phyloP scores from a whole-genome alignment of 2,329 filamentous ascomycete genomes.

The Tricladium varicosporioides region DNA sequence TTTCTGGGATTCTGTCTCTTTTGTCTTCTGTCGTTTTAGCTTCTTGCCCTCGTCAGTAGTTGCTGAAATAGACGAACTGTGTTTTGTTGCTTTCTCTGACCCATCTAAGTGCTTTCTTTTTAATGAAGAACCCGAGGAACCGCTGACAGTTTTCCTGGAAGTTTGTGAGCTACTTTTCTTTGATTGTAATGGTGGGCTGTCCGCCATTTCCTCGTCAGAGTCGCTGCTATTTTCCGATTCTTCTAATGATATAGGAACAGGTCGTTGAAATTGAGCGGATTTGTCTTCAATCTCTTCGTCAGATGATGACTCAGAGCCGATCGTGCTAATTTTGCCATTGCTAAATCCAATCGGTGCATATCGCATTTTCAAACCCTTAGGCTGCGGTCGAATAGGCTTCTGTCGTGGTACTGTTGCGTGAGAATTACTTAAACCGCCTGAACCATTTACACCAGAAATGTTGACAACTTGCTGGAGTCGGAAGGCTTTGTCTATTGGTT shows the following conservation, averaged over 20 bases:
- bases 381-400: constrained; percentile 60
- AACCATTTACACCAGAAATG: constrained; percentile 42
- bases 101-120: constrained; percentile 27
- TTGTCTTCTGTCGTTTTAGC: constrained; percentile 29
- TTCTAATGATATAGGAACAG: constrained; percentile 6
- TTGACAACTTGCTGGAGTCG: constrained; percentile 63
- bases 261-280: constrained; percentile 9
- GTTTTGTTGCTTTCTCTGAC: constrained; percentile 23
- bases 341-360: constrained; percentile 65
- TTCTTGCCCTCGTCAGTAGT: constrained; percentile 15
- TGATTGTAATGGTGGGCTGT: constrained; percentile 5
- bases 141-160: constrained; percentile 3
- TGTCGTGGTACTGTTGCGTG: constrained; percentile 46
- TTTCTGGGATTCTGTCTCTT: constrained; percentile 21
- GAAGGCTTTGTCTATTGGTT: constrained; percentile 55
- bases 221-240: constrained; percentile 1
- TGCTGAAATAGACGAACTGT: constrained; percentile 28
- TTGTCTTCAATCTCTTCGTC: constrained; percentile 26
- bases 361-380: constrained; percentile 63
- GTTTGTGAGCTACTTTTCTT: constrained; percentile 6
- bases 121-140: constrained; percentile 4
- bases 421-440: constrained; percentile 29
- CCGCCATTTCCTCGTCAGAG: constrained; percentile 17
- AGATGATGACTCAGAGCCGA: constrained; percentile 32
- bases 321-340: constrained; percentile 39